phyloP scores from a whole-genome alignment of 768 basidiomycete species.

The Tubosaeta sp. region DNA sequence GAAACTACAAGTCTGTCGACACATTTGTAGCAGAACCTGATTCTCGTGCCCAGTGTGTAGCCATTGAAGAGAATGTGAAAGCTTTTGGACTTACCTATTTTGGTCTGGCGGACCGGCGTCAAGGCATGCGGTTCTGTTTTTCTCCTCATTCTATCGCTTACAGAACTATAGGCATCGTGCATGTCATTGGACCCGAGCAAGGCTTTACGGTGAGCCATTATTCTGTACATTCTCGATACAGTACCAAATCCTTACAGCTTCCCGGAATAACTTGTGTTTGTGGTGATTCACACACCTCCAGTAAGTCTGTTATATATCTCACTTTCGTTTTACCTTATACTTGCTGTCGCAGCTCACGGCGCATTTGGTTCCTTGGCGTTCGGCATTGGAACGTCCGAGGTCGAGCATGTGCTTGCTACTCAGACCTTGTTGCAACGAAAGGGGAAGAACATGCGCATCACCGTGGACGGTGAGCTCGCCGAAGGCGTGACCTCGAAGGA shows the following conservation, averaged over 20 bases:
- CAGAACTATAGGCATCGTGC: conserved; percentile 61
- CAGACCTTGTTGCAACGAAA: conserved; percentile 86
- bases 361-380: conserved; percentile 92
- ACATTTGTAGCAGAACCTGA: conserved; percentile 82
- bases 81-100: conserved; percentile 92
- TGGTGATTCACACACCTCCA: conserved; percentile 92
- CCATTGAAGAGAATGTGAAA: conserved; percentile 86
- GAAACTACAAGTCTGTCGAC: conserved; percentile 65
- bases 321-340: neutral
- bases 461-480: conserved; percentile 74
- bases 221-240: neutral
- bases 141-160: conserved; percentile 14
- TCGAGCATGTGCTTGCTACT: conserved; percentile 91
- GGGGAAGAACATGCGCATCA: conserved; percentile 89
- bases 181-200: conserved; percentile 91
- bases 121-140: conserved; percentile 47
- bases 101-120: conserved; percentile 83
- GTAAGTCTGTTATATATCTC: conserved; percentile 38
- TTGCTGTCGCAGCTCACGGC: conserved; percentile 60
- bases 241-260: conserved; percentile 38
- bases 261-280: conserved; percentile 83
- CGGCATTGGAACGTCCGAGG: conserved; percentile 91
- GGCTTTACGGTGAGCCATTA: conserved; percentile 69
- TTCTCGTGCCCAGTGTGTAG: conserved; percentile 76
- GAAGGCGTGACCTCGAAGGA: conserved; percentile 89